Evolutionary conservation across 2,329 filamentous ascomycete species (phyloP).

Genomic region (Xylariaceae sp.): DNA sequence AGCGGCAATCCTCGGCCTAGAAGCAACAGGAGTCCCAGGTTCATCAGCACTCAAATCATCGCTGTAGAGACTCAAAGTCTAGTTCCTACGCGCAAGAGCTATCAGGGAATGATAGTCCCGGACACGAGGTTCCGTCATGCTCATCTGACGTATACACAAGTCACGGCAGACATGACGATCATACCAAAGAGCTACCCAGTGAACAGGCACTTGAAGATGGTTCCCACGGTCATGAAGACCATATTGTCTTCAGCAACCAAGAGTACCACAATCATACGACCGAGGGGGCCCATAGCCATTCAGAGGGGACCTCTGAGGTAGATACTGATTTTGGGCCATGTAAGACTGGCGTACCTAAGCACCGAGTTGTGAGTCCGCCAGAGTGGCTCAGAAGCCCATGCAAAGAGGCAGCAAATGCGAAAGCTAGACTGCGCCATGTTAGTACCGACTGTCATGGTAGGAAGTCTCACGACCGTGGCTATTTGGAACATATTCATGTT

Average conservation of each 20-base stretch:
- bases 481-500: slow-evolving; percentile 3
- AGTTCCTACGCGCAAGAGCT: neutral
- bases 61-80: neutral
- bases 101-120: neutral
- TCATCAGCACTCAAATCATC: neutral
- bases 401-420: slow-evolving; percentile 20
- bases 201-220: no score
- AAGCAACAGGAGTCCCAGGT: neutral
- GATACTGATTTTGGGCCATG: no score
- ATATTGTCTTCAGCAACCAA: no score
- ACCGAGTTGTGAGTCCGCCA: slow-evolving; percentile 21
- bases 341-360: slow-evolving; percentile 10
- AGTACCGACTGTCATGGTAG: slow-evolving; percentile 9
- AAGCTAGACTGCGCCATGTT: slow-evolving; percentile 19
- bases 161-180: no score
- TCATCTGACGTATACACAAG: no score
- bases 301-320: no score
- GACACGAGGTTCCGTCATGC: no score
- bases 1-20: no score
- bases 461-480: slow-evolving; percentile 5
- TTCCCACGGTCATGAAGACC: no score
- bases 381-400: slow-evolving; percentile 24
- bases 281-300: no score
- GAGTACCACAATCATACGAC: no score
- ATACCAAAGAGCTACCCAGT: neutral